Base-by-base conservation (phyloP, 768 basidiomycete species). In the Hygrocybe punicea region DNA sequence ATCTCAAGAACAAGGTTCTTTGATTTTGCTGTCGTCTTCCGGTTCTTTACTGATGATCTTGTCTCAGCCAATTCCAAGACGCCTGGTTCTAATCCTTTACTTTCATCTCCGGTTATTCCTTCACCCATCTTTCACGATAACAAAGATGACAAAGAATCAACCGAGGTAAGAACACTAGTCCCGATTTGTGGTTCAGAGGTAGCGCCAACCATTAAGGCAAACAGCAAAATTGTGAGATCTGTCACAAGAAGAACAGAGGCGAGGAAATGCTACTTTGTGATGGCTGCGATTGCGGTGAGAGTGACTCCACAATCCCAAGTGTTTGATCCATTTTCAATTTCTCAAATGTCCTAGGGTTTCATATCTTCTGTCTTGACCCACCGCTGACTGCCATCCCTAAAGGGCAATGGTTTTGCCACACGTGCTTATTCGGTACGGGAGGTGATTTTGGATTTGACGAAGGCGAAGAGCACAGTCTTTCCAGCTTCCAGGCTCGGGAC, bases 401-500 rank as follows among this genome's bases (percentile, higher is more conserved):
- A 66, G 93, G 94, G 39, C 87, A 96, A 61, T 99, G 96, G 96
- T 98, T 85, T 68, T 99, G 97, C 70, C 89, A 89, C 63, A 85
- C 86, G 3, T 99, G 97, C 68, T 77, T 99, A 19, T 81, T 93
- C 39, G 88, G 86, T 37, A 95, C 92, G 0, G 95, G 96, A 10
- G 91, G 91, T 51, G 97, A 98, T 72, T 99, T 91, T 65, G 97
- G 97, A 29, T 99, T 98, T 65, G 97, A 98, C 64, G 95, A 98
- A 66, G 97, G 97, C 39, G 89, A 98, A 72, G 96, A 98, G 62
- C 97, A 99, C 70, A 85, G 85, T 58, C 80, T 99, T 37, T 82
- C 89, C 24, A 93, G 85, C 65, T 98, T 98, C 73, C 93, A 94
- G 65, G 89, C 88, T 45, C 84, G 95, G 35, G 97, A 97, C 66